Conservation (phyloP, 257 asterid genomes). For the Rhazya stricta region DNA sequence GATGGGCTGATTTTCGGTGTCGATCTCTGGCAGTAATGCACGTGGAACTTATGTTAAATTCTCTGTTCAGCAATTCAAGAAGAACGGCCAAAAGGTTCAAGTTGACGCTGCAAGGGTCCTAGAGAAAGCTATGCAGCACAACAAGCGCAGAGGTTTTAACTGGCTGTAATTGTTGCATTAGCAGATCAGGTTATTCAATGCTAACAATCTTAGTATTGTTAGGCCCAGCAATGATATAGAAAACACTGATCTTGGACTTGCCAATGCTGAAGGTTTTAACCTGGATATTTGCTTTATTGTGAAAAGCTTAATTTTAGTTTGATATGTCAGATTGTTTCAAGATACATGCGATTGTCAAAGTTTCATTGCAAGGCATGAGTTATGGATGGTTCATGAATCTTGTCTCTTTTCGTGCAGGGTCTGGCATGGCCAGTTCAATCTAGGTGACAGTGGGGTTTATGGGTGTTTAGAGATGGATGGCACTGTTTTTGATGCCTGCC, state of each 20-base stretch:
- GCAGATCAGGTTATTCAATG: conserved; percentile 57
- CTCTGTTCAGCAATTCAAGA: conserved; percentile 67
- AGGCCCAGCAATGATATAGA: not conserved
- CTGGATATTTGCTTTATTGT: not conserved
- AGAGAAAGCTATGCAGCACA: conserved; percentile 71
- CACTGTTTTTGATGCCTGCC: conserved; percentile 75
- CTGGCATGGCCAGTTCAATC: conserved; percentile 84
- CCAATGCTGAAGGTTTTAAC: not conserved
- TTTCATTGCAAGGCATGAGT: not conserved
- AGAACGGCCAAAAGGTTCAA: conserved; percentile 75
- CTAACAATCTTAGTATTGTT: not conserved
- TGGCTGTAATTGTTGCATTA: conserved; percentile 92
- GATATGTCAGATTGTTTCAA: not conserved
- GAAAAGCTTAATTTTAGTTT: not conserved
- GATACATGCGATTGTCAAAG: not conserved
- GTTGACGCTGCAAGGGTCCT: conserved; percentile 82
- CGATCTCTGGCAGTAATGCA: conserved; percentile 75
- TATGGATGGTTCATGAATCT: not conserved
- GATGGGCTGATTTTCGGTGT: conserved; percentile 95
- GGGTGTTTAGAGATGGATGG: conserved; percentile 87
- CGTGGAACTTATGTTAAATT: conserved; percentile 90
- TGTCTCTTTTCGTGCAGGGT: conserved; percentile 41
- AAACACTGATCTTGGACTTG: not conserved
- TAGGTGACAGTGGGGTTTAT: conserved; percentile 98
- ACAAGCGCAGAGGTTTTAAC: conserved; percentile 86